phyloP scores from a whole-genome alignment of 257 asterid species.

The Jasminum sambac region DNA sequence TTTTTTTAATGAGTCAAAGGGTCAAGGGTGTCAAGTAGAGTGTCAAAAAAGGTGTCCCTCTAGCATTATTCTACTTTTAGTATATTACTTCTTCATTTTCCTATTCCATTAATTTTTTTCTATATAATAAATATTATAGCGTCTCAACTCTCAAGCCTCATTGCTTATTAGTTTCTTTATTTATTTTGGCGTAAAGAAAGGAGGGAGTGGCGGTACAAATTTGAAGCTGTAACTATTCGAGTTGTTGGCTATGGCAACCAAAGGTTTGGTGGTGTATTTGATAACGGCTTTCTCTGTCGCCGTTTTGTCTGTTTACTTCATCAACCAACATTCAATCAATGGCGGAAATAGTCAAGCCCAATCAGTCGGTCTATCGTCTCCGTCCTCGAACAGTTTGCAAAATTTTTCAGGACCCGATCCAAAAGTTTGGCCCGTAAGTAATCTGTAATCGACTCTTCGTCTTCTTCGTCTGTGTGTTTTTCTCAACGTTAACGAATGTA shows the following conservation, averaged over 20 bases:
- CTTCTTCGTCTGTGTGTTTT: background rate
- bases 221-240: background rate
- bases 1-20: too few species aligned
- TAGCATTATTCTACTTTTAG: too few species aligned
- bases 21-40: too few species aligned
- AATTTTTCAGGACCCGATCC: conserved; percentile 47
- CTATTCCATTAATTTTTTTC: too few species aligned
- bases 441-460: background rate
- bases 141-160: background rate
- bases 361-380: conserved; percentile 25
- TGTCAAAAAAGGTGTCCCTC: too few species aligned
- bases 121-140: too few species aligned
- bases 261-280: conserved; percentile 49
- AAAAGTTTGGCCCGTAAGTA: conserved; percentile 79
- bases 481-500: too few species aligned
- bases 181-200: background rate
- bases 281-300: conserved; percentile 54
- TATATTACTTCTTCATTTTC: too few species aligned
- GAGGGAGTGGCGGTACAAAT: background rate
- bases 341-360: conserved; percentile 23
- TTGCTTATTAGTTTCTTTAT: background rate
- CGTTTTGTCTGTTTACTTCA: conserved; percentile 41
- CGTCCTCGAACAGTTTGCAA: conserved; percentile 20
- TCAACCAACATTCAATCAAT: conserved; percentile 35
- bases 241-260: conserved; percentile 45